These are phyloP conservation scores for Hordeum pubiflorum DNA, from an alignment of 202 grass and related monocot genomes.

Conservation along the genomic window DNA sequence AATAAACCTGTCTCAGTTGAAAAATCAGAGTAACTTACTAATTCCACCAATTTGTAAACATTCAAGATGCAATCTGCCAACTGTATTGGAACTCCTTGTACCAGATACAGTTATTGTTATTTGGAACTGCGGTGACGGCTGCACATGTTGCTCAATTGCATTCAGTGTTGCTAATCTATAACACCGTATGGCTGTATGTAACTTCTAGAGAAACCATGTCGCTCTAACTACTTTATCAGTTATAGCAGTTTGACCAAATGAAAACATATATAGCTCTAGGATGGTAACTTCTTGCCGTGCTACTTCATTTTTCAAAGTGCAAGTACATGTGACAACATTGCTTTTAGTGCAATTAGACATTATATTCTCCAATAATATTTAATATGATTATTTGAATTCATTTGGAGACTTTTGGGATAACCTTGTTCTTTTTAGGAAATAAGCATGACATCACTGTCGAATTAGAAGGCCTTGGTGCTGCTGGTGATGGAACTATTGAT, in stretches of 20 bases:
- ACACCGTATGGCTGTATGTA: background rate
- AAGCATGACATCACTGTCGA: constrained; percentile 56
- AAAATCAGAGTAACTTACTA: background rate
- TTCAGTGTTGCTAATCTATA: background rate
- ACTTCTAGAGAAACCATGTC: background rate
- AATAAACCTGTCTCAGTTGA: too few species aligned
- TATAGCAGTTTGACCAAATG: background rate
- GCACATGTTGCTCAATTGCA: constrained; percentile 6
- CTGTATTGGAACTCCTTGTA: background rate
- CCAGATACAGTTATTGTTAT: background rate
- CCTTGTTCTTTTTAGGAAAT: constrained; percentile 45
- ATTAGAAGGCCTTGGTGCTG: constrained; percentile 67
- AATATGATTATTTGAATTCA: constrained; percentile 16
- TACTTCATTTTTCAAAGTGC: background rate
- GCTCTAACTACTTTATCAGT: background rate
- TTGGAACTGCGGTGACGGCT: background rate
- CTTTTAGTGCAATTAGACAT: background rate
- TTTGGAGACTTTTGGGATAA: constrained; percentile 1
- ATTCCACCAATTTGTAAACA: background rate
- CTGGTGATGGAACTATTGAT: constrained; percentile 71
- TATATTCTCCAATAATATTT: background rate
- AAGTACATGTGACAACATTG: background rate
- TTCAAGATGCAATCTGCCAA: constrained; percentile 18
- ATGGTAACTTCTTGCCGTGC: background rate
- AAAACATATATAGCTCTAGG: background rate